phyloP scores from a whole-genome alignment of 768 basidiomycete genomes.

The Agaricus blazei region DNA sequence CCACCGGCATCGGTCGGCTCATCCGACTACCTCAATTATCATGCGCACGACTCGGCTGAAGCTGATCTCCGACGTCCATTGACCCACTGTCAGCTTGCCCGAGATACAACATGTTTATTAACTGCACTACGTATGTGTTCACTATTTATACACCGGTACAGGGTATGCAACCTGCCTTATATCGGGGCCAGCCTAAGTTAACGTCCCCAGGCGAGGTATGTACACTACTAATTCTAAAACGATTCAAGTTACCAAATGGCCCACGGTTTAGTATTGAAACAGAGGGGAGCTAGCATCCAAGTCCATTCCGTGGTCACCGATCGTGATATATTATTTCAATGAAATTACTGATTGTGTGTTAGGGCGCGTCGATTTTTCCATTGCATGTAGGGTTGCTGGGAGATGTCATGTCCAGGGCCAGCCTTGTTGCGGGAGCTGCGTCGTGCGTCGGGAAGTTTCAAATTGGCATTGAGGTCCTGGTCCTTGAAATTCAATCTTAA shows the following conservation, averaged over 20 bases:
- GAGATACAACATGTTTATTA: not conserved
- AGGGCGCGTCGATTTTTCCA: conserved; percentile 81
- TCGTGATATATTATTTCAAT: not conserved
- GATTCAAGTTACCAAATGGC: not conserved
- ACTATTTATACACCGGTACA: conserved; percentile 10
- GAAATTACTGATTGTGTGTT: conserved; percentile 27
- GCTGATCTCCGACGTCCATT: not conserved
- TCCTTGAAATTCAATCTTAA: conserved; percentile 6
- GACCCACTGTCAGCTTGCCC: not conserved
- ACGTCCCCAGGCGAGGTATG: conserved; percentile 4
- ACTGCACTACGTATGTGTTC: conserved; percentile 1
- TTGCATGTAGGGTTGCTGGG: conserved; percentile 80
- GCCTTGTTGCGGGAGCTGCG: conserved; percentile 71
- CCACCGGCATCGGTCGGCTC: too few species aligned
- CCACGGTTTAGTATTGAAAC: not conserved
- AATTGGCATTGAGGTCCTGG: conserved; percentile 66
- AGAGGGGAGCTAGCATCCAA: not conserved
- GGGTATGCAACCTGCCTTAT: conserved; percentile 7
- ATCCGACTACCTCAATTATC: too few species aligned
- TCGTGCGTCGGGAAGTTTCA: conserved; percentile 73
- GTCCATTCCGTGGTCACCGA: too few species aligned
- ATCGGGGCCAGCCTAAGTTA: not conserved
- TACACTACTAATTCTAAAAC: conserved; percentile 7
- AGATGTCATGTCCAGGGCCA: conserved; percentile 52
- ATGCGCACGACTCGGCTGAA: too few species aligned